Conservation (phyloP, 139 green algal species). For the Micractinium sp. region DNA sequence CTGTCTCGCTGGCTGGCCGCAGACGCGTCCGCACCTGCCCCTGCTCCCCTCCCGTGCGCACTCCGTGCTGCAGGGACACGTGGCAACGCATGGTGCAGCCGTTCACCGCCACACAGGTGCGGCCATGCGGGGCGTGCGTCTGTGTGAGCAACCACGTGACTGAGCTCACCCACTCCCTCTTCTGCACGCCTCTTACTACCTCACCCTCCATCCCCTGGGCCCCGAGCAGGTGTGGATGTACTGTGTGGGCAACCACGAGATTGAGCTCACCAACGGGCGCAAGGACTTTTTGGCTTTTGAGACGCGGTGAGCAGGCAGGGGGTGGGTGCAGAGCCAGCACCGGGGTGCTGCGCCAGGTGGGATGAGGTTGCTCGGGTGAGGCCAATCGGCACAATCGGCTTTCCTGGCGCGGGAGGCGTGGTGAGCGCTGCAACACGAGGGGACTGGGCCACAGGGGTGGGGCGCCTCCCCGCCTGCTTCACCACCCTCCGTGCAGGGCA, state of each 20-base stretch:
- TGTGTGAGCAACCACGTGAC: too few species aligned
- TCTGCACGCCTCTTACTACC: too few species aligned
- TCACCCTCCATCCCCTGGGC: not conserved
- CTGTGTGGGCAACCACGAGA: constrained; percentile 82
- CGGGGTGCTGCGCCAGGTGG: not conserved
- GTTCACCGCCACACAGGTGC: constrained; percentile 38
- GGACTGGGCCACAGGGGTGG: too few species aligned
- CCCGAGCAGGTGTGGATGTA: constrained; percentile 54
- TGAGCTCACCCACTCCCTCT: not conserved
- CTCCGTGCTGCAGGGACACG: constrained; percentile 68
- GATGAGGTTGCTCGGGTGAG: too few species aligned
- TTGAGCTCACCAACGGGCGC: constrained; percentile 35
- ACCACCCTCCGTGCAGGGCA: too few species aligned
- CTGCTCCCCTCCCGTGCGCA: not conserved
- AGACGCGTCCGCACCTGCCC: not conserved
- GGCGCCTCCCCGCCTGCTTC: too few species aligned
- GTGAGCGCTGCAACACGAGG: too few species aligned
- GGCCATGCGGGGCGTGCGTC: not conserved
- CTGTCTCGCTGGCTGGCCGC: not conserved
- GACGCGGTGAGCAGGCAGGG: not conserved
- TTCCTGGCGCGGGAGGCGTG: too few species aligned
- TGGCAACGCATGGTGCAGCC: constrained; percentile 69
- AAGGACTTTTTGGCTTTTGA: constrained; percentile 11
- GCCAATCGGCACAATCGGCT: too few species aligned
- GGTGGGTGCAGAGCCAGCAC: too few species aligned